These are phyloP conservation scores for Bassia scoparia DNA, from an alignment of 148 eudicot species.

Conservation along the genomic window DNA sequence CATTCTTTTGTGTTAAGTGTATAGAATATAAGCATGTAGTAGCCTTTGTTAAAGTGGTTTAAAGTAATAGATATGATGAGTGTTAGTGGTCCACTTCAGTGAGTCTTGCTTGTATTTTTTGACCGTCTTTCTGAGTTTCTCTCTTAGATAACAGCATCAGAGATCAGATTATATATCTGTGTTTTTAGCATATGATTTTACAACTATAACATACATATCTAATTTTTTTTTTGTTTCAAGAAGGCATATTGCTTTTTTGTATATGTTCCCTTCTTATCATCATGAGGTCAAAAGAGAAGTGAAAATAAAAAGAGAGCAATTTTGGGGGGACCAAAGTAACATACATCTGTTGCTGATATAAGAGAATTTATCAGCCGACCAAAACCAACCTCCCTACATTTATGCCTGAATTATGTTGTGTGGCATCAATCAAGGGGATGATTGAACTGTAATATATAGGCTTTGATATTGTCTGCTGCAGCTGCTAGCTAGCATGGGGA, in stretches of 20 bases:
- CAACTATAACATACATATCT: not conserved
- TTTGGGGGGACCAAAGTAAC: conserved; percentile 15
- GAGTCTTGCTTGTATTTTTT: conserved; percentile 17
- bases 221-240: not conserved
- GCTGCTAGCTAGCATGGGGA: conserved; percentile 43
- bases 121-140: conserved; percentile 13
- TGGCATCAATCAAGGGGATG: not conserved
- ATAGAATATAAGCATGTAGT: not conserved
- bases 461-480: not conserved
- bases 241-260: conserved; percentile 15
- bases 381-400: conserved; percentile 12
- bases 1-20: not conserved
- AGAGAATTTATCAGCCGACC: conserved; percentile 12
- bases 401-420: conserved; percentile 6
- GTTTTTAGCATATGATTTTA: conserved; percentile 6
- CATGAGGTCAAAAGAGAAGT: conserved; percentile 19
- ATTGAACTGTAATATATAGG: not conserved
- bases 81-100: conserved; percentile 14
- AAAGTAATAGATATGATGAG: conserved; percentile 20
- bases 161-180: not conserved
- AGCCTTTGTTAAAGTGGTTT: conserved; percentile 21
- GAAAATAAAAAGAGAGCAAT: not conserved
- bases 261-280: conserved; percentile 11
- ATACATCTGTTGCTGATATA: conserved; percentile 2
- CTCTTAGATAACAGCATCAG: not conserved